Base-by-base conservation (phyloP, 306 rosid genomes). In the Quercus glauca region DNA sequence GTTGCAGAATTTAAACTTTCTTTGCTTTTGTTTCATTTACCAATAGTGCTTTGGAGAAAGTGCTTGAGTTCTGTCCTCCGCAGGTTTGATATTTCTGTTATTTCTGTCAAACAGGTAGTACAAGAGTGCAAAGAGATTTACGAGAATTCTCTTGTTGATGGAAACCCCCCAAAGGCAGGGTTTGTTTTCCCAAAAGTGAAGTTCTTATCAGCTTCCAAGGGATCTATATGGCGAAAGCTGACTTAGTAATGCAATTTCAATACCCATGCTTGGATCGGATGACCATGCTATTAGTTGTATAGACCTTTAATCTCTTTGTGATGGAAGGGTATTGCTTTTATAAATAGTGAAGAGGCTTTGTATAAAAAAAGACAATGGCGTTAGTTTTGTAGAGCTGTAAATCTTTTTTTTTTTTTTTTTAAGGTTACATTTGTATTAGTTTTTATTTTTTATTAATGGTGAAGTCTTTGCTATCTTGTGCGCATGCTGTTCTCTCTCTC, bases 61-160 rank as follows among this genome's bases (percentile, higher is more conserved):
- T 13, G 69, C 67, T 33, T n/a, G 81, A 49, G 43, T 26, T 21
- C 3, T 11, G 72, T 35, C 29, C n/a, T 53, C n/a, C 7, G 6
- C 23, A 18, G 65, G 53, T 67, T 52, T 76, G 55, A 76, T 18
- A 37, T 64, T 19, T 17, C 33, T 73, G 35, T 55, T 76, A 12
- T 71, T 55, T 71, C 43, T 86, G 80, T 76, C 56, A 8, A 77
- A 69, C 89, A 95, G 99, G 99, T 93, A 37, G 88, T 95, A 73
- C 98, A 91, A 90, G 99, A 95, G 79, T 95, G 99, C 94, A 95
- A 88, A 85, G 99, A 93, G 83, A 93, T 95, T 58, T 95, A 88
- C 74, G 98, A 89, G 81, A 95, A 91, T 87, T 90, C 98, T 70
- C 94, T 95, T 19, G 78, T 90, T 74, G 93, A 89, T 76, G 94